Conservation (phyloP, 202 grass and related monocot genomes). For the Hordeum pubiflorum region DNA sequence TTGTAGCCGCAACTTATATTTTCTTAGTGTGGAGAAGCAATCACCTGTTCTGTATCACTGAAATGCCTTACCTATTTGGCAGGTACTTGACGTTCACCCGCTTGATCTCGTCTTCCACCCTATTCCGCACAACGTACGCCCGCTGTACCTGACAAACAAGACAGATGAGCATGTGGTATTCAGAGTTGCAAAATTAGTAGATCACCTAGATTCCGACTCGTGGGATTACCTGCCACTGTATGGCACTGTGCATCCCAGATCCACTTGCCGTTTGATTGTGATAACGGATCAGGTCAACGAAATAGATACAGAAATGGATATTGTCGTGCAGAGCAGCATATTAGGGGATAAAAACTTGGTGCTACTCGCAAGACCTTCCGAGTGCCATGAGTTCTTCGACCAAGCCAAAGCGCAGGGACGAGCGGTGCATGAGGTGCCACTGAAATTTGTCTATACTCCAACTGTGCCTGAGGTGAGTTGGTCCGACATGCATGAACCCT, state of each 20-base stretch:
- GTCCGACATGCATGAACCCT: no score
- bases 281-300: neutral
- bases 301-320: neutral
- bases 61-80: neutral
- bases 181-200: neutral
- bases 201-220: neutral
- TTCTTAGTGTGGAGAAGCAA: neutral
- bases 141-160: neutral
- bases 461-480: no score
- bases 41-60: neutral
- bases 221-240: neutral
- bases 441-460: no score
- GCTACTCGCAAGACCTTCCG: no score
- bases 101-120: neutral
- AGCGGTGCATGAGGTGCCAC: neutral
- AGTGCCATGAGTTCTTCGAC: neutral
- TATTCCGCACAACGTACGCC: neutral
- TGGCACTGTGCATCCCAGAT: neutral
- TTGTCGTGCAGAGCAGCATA: neutral
- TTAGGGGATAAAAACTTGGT: neutral
- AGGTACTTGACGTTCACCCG: neutral
- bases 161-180: neutral
- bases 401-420: neutral
- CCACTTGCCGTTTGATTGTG: neutral
- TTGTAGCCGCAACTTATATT: neutral